Conservation (phyloP, 768 basidiomycete species). For the Lactarius indigo region DNA sequence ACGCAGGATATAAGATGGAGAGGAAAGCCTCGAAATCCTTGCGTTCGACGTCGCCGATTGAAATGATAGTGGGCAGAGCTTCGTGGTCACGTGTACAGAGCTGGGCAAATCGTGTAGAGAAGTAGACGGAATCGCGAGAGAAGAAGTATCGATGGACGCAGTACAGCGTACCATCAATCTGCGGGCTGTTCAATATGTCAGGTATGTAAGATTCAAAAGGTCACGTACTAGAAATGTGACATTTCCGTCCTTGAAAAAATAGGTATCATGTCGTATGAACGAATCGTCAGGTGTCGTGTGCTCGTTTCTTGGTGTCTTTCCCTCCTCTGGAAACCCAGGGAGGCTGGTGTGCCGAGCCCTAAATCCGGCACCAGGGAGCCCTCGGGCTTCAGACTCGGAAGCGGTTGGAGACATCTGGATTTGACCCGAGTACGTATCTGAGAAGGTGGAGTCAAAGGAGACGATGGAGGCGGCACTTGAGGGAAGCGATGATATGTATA, state of each 20-base stretch:
- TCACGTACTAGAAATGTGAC: constrained; percentile 20
- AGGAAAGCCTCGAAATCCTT: constrained; percentile 25
- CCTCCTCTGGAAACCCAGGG: not conserved
- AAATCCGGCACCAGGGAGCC: not conserved
- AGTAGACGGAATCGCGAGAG: constrained; percentile 20
- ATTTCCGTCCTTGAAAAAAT: constrained; percentile 24
- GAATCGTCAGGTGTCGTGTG: not conserved
- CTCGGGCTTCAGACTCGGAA: not conserved
- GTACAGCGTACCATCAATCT: constrained; percentile 22
- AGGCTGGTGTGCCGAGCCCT: not conserved
- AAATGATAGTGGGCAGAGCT: constrained; percentile 9
- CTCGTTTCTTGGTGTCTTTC: not conserved
- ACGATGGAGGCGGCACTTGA: no score
- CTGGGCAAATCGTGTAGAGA: constrained; percentile 12
- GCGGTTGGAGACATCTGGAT: not conserved
- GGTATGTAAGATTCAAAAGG: no score
- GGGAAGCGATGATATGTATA: no score
- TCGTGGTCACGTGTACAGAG: constrained; percentile 17
- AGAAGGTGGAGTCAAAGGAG: not conserved
- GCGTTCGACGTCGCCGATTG: constrained; percentile 11
- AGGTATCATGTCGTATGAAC: constrained; percentile 10
- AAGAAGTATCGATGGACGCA: constrained; percentile 24
- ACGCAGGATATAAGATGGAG: constrained; percentile 25
- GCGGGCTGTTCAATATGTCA: not conserved
- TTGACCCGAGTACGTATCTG: not conserved